Evolutionary conservation across 495 filamentous ascomycete genomes (phyloP), one percentile per base, ranked within the genome.

Genomic region (Evansstolkia leycettana): DNA sequence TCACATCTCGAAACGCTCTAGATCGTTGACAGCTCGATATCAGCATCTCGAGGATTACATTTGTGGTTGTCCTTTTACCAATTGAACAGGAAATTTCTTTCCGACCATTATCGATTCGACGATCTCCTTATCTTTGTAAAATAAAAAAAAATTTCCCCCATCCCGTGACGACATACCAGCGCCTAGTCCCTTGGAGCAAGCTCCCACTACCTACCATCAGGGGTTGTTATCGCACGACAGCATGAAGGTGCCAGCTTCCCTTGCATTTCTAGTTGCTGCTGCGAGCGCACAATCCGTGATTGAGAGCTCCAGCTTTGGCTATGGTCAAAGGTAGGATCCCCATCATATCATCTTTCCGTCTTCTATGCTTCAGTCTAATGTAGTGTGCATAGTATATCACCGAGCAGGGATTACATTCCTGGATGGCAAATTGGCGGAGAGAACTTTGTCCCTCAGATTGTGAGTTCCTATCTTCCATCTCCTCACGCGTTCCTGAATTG

Each of bases 271-370:
- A 39, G 67, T 70, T 33, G 57, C 71, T 45, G 57, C 67, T 20
- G 74, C 72, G 24, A 61, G 65, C 19, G 76, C 77, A 24, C 72
- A 81, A 44, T 72, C 69, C 28, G 61, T 78, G 8, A 62, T 78
- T 43, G 70, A 80, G 34, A 78, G 59, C 58, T 77, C 67, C 17
- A 88, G 82, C 52, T 94, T 94, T 52, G 86, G 86, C 13, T 73
- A 80, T 47, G 70, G 71, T 35, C 58, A 62, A 33, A 77, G 69
- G 80, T 83, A 63, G 38, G 66, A 48, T 17, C 6, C 20, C 8
- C 39, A 8, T n/a, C 27, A 7, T 7, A 26, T 29, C 24, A 7
- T 24, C 16, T 28, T 25, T 18, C 11, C 12, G 15, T 26, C 9
- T 2, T 36, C 14, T 13, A 10, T 17, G 16, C 26, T 8, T 8